Percentiles rank a stretch among this genome's conserved stretches.
Evolutionary conservation across 2,329 filamentous ascomycete species (phyloP).

Genomic region (Pestalotiopsis sp.): DNA sequence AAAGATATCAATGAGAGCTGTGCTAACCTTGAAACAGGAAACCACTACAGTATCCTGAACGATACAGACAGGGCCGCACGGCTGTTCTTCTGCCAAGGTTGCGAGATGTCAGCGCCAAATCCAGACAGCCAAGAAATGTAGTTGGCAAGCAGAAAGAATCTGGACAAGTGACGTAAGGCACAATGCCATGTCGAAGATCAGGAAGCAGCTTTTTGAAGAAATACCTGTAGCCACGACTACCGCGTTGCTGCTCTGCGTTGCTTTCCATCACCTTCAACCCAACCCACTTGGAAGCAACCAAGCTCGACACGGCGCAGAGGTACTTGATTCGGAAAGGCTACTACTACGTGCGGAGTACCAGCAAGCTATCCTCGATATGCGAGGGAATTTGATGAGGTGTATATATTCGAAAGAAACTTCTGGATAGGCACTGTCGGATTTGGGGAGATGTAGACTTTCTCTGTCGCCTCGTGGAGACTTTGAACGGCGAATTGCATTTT

Average conservation of each 20-base stretch:
- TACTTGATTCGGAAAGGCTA: too few species aligned
- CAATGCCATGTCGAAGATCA: background rate
- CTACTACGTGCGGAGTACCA: too few species aligned
- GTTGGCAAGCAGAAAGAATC: background rate
- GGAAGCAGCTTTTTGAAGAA: background rate
- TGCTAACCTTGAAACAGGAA: constrained; percentile 60
- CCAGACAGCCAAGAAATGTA: constrained; percentile 23
- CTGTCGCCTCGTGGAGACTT: background rate
- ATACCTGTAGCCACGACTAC: too few species aligned
- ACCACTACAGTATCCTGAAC: constrained; percentile 91
- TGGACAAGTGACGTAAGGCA: background rate
- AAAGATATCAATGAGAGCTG: background rate
- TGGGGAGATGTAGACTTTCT: background rate
- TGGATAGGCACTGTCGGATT: background rate
- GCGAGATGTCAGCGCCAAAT: constrained; percentile 50
- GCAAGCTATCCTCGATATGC: too few species aligned
- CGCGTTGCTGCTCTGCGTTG: too few species aligned
- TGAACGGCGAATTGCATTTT: background rate
- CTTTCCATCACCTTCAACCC: too few species aligned
- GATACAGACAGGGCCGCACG: constrained; percentile 71
- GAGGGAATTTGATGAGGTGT: background rate
- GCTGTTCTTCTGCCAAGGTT: constrained; percentile 92
- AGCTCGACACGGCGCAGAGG: too few species aligned
- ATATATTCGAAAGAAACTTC: background rate
- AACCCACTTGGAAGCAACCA: too few species aligned